Conservation (phyloP, 2,329 filamentous ascomycete species). For the Botryotinia narcissicola region DNA sequence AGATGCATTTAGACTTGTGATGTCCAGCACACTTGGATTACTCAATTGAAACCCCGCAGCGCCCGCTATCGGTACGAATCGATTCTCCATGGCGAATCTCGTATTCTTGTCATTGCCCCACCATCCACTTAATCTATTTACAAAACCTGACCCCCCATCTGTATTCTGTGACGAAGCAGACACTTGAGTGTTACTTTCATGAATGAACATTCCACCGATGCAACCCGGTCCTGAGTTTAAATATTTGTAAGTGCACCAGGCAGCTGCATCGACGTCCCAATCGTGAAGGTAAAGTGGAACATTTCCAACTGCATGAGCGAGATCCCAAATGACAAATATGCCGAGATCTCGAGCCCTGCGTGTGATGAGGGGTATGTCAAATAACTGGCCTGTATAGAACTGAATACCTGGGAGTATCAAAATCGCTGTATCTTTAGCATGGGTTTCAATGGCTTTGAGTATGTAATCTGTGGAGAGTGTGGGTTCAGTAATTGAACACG, state of each 20-base stretch:
- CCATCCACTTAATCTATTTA: slow-evolving; percentile 70
- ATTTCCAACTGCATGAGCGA: slow-evolving; percentile 76
- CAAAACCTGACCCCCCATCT: slow-evolving; percentile 39
- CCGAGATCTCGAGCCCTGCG: slow-evolving; percentile 63
- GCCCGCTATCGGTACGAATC: slow-evolving; percentile 68
- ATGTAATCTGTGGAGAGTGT: slow-evolving; percentile 66
- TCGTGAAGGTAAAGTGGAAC: slow-evolving; percentile 69
- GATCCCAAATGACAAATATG: slow-evolving; percentile 74
- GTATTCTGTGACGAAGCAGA: slow-evolving; percentile 14
- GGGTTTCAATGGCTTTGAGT: slow-evolving; percentile 61
- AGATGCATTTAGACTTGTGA: slow-evolving; percentile 66
- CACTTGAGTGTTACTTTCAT: slow-evolving; percentile 48
- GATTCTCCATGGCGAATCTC: slow-evolving; percentile 74
- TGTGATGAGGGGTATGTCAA: slow-evolving; percentile 73
- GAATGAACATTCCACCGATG: slow-evolving; percentile 72
- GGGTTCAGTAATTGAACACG: slow-evolving; percentile 48
- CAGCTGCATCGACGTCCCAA: slow-evolving; percentile 76
- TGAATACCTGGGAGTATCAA: slow-evolving; percentile 77
- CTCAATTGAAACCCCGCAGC: slow-evolving; percentile 75
- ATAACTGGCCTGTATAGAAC: slow-evolving; percentile 75
- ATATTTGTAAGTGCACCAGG: slow-evolving; percentile 84
- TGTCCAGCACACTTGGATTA: slow-evolving; percentile 73
- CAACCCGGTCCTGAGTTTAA: slow-evolving; percentile 73
- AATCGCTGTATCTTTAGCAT: slow-evolving; percentile 64
- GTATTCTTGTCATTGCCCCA: slow-evolving; percentile 71